Percentiles rank a stretch among this genome's conserved stretches.
phyloP scores from a whole-genome alignment of 768 basidiomycete genomes.

The Lactarius sanguifluus region DNA sequence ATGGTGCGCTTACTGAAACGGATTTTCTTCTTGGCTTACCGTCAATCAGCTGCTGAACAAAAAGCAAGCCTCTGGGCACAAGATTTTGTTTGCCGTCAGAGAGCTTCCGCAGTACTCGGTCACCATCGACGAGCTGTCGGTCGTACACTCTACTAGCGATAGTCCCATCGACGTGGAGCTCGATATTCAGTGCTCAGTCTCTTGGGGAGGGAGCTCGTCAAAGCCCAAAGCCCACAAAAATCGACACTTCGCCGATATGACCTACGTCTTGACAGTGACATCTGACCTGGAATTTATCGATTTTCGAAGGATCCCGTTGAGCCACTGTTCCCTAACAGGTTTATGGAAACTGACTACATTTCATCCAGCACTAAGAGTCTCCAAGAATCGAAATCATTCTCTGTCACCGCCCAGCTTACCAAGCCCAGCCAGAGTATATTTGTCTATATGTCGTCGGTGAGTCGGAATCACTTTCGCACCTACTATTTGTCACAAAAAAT shows the following conservation, averaged over 20 bases:
- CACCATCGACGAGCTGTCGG: conserved; percentile 47
- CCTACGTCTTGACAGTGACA: conserved; percentile 69
- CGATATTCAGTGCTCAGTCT: conserved; percentile 55
- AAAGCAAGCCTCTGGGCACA: conserved; percentile 46
- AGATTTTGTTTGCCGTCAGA: conserved; percentile 57
- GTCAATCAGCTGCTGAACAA: conserved; percentile 25
- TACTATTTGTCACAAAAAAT: conserved; percentile 22
- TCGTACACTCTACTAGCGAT: conserved; percentile 45
- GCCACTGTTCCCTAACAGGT: neutral
- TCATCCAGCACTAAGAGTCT: conserved; percentile 64
- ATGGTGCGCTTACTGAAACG: conserved; percentile 41
- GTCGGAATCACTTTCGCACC: conserved; percentile 43
- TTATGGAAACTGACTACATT: neutral
- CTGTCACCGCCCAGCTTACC: conserved; percentile 55
- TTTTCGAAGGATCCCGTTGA: conserved; percentile 74
- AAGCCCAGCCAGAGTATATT: conserved; percentile 65
- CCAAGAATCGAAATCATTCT: conserved; percentile 57
- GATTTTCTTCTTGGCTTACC: conserved; percentile 6
- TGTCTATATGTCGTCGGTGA: conserved; percentile 48
- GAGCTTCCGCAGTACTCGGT: conserved; percentile 69
- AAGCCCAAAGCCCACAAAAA: conserved; percentile 45
- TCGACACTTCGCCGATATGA: conserved; percentile 55
- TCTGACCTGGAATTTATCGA: conserved; percentile 76
- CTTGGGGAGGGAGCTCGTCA: conserved; percentile 34
- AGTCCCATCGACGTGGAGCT: conserved; percentile 59